A percentile compares a stretch with the other conserved stretches of the same genome.
Conservation (phyloP, 176 grass and related monocot species). For the Raddia distichophylla region DNA sequence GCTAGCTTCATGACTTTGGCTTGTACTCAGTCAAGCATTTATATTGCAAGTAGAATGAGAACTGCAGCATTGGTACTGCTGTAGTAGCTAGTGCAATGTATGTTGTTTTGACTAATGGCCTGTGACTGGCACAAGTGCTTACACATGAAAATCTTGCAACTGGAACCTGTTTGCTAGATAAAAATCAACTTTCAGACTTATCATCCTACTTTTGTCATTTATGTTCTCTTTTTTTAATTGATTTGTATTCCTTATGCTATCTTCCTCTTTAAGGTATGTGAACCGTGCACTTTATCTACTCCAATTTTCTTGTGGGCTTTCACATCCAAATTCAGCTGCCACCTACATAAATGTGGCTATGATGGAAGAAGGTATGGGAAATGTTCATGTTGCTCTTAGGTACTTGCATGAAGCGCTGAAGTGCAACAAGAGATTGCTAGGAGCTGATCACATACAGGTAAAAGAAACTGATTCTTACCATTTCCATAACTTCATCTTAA, state of each 20-base stretch:
- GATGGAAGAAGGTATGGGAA: constrained; percentile 99
- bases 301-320: constrained; percentile 92
- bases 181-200: constrained; percentile 12
- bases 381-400: constrained; percentile 95
- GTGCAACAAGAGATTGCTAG: constrained; percentile 97
- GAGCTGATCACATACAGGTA: constrained; percentile 99
- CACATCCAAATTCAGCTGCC: constrained; percentile 99
- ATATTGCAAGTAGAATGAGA: constrained; percentile 20
- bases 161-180: constrained; percentile 25
- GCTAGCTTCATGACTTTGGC: neutral
- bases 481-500: constrained; percentile 19
- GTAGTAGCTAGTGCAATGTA: neutral
- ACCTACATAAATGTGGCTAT: constrained; percentile 99
- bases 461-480: constrained; percentile 16
- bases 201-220: constrained; percentile 23
- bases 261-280: constrained; percentile 77
- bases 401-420: constrained; percentile 99
- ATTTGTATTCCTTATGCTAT: constrained; percentile 31
- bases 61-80: constrained; percentile 22
- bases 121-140: constrained; percentile 10
- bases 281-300: constrained; percentile 97
- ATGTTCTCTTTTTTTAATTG: constrained; percentile 10
- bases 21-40: constrained; percentile 18
- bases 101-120: constrained; percentile 28
- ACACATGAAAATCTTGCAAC: constrained; percentile 8